Evolutionary conservation across 2,329 filamentous ascomycete species (phyloP).

Genomic region (Cadophora gregata): DNA sequence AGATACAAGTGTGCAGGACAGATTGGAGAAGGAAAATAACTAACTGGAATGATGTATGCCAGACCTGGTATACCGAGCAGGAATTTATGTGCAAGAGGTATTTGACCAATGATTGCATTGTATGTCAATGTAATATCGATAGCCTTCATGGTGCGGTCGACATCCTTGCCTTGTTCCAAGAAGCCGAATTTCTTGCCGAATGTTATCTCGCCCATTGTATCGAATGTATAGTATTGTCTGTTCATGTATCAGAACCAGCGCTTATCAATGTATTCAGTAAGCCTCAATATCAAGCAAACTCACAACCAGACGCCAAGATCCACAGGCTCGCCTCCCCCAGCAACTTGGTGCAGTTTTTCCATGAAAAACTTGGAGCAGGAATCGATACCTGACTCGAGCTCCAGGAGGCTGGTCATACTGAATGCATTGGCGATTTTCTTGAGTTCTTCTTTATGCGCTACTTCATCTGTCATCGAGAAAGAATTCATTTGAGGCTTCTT

Average conservation of each 20-base stretch:
- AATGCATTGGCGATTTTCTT: slow-evolving; percentile 21
- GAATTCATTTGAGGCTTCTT: slow-evolving; percentile 19
- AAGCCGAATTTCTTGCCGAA: slow-evolving; percentile 25
- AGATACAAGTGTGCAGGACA: slow-evolving; percentile 10
- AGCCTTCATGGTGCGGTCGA: slow-evolving; percentile 18
- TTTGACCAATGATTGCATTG: not conserved
- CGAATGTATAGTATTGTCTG: slow-evolving; percentile 23
- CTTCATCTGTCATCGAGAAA: slow-evolving; percentile 21
- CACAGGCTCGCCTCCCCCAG: slow-evolving; percentile 6
- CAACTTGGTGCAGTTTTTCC: slow-evolving; percentile 5
- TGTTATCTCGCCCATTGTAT: slow-evolving; percentile 15
- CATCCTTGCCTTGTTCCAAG: slow-evolving; percentile 18
- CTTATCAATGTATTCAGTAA: not conserved
- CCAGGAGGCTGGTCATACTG: slow-evolving; percentile 18
- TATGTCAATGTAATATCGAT: slow-evolving; percentile 18
- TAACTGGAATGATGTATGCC: slow-evolving; percentile 17
- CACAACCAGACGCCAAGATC: slow-evolving; percentile 16
- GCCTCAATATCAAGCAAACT: not conserved
- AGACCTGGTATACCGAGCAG: slow-evolving; percentile 14
- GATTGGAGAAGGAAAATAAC: slow-evolving; percentile 6
- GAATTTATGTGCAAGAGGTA: slow-evolving; percentile 2
- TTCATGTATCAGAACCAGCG: not conserved
- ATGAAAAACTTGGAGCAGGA: slow-evolving; percentile 21
- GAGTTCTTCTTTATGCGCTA: not conserved
- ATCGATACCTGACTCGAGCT: slow-evolving; percentile 17